Conservation (phyloP, 352 stramenopile species). For the Aphanomyces stellatus region DNA sequence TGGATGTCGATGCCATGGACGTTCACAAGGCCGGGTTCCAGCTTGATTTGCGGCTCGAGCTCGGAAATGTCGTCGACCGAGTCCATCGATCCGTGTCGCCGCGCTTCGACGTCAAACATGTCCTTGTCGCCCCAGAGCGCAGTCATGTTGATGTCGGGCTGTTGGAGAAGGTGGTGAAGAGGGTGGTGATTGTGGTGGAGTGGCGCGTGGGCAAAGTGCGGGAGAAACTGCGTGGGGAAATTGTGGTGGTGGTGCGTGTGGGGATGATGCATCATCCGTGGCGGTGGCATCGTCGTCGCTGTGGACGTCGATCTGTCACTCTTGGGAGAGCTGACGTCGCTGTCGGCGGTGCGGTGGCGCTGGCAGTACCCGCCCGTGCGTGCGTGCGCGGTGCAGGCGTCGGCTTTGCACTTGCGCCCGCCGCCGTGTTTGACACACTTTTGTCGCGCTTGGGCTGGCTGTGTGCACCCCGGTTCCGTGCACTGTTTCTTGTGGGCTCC, state of each 20-base stretch:
- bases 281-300: no score
- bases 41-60: background rate
- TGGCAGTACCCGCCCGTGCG: slow-evolving; percentile 5
- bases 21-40: background rate
- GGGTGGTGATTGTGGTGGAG: background rate
- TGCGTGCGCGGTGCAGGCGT: slow-evolving; percentile 1
- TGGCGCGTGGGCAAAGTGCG: no score
- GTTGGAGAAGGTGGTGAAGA: background rate
- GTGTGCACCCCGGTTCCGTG: background rate
- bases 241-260: no score
- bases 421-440: slow-evolving; percentile 13
- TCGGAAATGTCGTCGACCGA: background rate
- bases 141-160: background rate
- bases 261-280: no score
- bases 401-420: background rate
- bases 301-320: no score
- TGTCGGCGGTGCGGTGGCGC: slow-evolving; percentile 5
- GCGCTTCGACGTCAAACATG: background rate
- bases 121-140: background rate
- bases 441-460: background rate
- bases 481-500: slow-evolving; percentile 6
- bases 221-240: no score
- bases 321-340: no score
- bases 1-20: background rate
- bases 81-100: background rate